phyloP scores from a whole-genome alignment of 176 grass and related monocot genomes.

The Triticum dicoccoides region DNA sequence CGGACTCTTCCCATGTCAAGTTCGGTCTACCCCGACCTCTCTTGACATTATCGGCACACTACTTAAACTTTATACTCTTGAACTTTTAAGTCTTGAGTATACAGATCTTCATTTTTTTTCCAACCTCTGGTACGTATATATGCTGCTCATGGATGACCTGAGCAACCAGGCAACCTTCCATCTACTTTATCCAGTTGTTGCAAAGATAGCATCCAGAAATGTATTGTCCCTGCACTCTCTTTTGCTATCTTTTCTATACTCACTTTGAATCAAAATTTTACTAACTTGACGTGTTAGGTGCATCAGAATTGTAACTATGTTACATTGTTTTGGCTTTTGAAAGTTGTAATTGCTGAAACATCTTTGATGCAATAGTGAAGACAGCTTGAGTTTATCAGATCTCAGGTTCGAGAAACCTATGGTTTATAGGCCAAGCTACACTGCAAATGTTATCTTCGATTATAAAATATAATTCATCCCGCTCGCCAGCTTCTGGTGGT shows the following conservation, averaged over 20 bases:
- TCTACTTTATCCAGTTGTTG: neutral
- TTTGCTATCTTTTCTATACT: neutral
- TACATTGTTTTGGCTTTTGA: constrained; percentile 47
- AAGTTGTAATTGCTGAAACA: constrained; percentile 49
- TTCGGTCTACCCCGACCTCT: too few species aligned
- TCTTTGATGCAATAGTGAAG: constrained; percentile 69
- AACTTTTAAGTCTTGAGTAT: neutral
- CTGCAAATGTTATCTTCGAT: neutral
- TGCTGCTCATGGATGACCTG: neutral
- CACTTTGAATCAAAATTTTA: neutral
- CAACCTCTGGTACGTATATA: neutral
- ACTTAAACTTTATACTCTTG: neutral
- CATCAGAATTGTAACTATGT: constrained; percentile 45
- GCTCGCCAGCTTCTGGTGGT: constrained; percentile 32
- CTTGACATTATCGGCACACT: too few species aligned
- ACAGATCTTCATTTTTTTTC: neutral
- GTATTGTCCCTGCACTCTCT: neutral
- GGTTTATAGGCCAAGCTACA: constrained; percentile 79
- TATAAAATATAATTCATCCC: constrained; percentile 16
- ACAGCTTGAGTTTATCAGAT: constrained; percentile 72
- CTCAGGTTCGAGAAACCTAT: constrained; percentile 61
- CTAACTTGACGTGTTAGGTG: neutral
- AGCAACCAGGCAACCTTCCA: neutral
- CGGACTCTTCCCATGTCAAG: too few species aligned
- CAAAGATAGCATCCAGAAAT: neutral